phyloP scores from a whole-genome alignment of 2,329 filamentous ascomycete genomes.

The Cladosporium sphaerospermum region DNA sequence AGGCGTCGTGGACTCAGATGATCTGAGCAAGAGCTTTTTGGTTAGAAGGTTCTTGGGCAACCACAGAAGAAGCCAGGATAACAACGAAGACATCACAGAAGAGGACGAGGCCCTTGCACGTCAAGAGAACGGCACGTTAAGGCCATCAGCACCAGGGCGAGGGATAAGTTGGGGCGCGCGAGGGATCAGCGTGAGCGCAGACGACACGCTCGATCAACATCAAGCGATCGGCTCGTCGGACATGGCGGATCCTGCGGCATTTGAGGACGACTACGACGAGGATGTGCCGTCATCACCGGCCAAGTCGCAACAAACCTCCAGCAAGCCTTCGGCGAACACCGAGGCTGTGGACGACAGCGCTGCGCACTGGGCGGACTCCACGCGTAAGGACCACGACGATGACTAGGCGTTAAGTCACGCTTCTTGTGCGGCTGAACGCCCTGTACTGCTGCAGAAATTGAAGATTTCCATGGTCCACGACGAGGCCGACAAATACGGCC shows the following conservation, averaged over 20 bases:
- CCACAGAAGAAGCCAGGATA: slow-evolving; percentile 34
- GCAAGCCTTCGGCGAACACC: background rate
- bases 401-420: background rate
- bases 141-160: slow-evolving; percentile 18
- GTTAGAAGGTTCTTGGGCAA: slow-evolving; percentile 69
- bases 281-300: slow-evolving; percentile 20
- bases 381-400: background rate
- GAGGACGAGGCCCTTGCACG: slow-evolving; percentile 50
- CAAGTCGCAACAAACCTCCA: background rate
- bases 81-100: slow-evolving; percentile 51
- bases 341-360: background rate
- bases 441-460: too few relatives aligned
- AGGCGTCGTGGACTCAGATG: slow-evolving; percentile 83
- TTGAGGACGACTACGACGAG: slow-evolving; percentile 40
- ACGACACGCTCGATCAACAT: slow-evolving; percentile 43
- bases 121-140: slow-evolving; percentile 27
- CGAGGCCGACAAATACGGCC: background rate
- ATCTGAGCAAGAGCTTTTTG: slow-evolving; percentile 78
- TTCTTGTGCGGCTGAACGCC: too few relatives aligned
- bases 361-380: background rate
- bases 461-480: too few relatives aligned
- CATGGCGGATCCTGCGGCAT: slow-evolving; percentile 41
- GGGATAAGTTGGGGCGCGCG: slow-evolving; percentile 50
- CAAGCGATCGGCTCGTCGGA: slow-evolving; percentile 17
- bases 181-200: slow-evolving; percentile 55